Percentiles rank a stretch among this genome's conserved stretches.
Evolutionary conservation across 495 filamentous ascomycete genomes (phyloP).

Genomic region (Lophiotrema nucula): DNA sequence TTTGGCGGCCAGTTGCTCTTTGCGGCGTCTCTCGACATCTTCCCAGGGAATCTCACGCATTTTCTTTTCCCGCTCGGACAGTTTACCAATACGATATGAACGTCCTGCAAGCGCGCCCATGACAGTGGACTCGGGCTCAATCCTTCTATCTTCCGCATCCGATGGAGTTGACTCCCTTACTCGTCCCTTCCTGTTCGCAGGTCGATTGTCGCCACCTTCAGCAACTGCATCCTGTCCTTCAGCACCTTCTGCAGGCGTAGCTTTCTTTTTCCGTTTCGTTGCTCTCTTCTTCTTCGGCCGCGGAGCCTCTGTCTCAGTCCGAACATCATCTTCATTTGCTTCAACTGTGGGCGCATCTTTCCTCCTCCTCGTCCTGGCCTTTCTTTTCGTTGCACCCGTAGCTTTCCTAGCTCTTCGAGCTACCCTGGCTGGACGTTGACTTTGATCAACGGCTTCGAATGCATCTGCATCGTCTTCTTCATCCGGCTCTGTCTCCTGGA

Average conservation of each 20-base stretch:
- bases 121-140: constrained; percentile 66
- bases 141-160: constrained; percentile 68
- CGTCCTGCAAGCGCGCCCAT: constrained; percentile 77
- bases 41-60: constrained; percentile 55
- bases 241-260: background rate
- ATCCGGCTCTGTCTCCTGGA: too few species aligned
- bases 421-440: too few species aligned
- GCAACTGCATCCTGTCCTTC: background rate
- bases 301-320: background rate
- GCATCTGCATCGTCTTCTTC: background rate
- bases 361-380: too few species aligned
- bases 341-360: background rate
- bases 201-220: background rate
- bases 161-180: constrained; percentile 68
- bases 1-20: too few species aligned
- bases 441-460: background rate
- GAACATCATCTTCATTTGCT: background rate
- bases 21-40: constrained; percentile 40
- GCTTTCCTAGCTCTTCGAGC: too few species aligned
- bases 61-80: constrained; percentile 67
- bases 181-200: constrained; percentile 2
- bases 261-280: constrained; percentile 1
- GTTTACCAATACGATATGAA: constrained; percentile 74
- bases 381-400: too few species aligned
- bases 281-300: constrained; percentile 8